Percentiles rank a stretch among this genome's conserved stretches.
Conservation (phyloP, 225 moss, liverwort and hornwort species). For the Takakia lepidozioides region DNA sequence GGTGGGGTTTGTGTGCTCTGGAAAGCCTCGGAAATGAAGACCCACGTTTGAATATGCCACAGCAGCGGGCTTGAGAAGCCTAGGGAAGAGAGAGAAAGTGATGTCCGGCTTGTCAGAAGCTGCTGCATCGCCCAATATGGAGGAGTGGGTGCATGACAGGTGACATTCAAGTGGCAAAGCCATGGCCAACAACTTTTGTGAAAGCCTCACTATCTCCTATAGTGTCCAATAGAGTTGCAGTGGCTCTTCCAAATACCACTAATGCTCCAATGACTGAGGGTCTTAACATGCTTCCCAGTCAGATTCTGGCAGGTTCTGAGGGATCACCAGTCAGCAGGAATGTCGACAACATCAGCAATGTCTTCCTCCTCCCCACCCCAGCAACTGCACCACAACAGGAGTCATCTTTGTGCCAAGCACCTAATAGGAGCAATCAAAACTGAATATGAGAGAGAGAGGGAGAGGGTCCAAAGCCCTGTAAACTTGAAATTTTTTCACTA, state of each 20-base stretch:
- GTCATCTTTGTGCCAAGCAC: too few relatives aligned
- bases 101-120: background rate
- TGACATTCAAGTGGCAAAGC: too few relatives aligned
- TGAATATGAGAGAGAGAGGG: too few relatives aligned
- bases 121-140: slow-evolving; percentile 1
- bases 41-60: slow-evolving; percentile 33
- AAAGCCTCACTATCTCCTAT: background rate
- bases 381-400: background rate
- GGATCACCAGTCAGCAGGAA: background rate
- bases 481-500: too few relatives aligned
- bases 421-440: background rate
- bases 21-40: slow-evolving; percentile 12
- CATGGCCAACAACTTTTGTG: background rate
- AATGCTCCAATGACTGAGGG: background rate
- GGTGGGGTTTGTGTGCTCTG: slow-evolving; percentile 10
- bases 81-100: slow-evolving; percentile 1
- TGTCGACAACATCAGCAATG: background rate
- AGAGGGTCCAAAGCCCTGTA: background rate
- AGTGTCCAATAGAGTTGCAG: background rate
- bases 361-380: slow-evolving; percentile 5
- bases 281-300: background rate
- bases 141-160: too few relatives aligned
- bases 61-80: slow-evolving; percentile 25
- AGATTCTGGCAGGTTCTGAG: background rate
- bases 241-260: too few relatives aligned